phyloP scores from a whole-genome alignment of 805 yeast genomes.

The Ogataea pini region DNA sequence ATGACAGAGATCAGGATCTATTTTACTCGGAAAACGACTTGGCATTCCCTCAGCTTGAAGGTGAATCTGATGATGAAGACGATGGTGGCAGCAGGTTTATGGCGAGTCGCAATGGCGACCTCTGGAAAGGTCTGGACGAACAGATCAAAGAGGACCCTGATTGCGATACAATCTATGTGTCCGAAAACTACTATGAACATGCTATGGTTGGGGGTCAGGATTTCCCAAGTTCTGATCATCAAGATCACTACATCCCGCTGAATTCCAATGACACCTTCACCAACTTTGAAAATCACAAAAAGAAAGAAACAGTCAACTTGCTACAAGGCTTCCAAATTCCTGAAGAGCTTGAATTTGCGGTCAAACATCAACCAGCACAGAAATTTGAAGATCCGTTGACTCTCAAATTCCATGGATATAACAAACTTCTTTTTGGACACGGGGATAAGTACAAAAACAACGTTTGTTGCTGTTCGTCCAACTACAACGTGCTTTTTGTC shows the following conservation, averaged over 20 bases:
- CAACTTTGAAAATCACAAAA: constrained; percentile 36
- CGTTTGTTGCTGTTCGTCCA: constrained; percentile 29
- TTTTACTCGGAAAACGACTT: constrained; percentile 19
- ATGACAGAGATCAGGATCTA: constrained; percentile 19
- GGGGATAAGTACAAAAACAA: constrained; percentile 46
- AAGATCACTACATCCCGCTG: constrained; percentile 25
- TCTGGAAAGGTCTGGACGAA: neutral
- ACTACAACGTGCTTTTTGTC: constrained; percentile 27
- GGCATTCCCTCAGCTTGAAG: constrained; percentile 22
- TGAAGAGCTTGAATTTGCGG: constrained; percentile 25
- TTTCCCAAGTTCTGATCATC: constrained; percentile 7
- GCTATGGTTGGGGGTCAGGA: constrained; percentile 17
- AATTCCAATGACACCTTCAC: constrained; percentile 35
- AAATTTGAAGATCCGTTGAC: constrained; percentile 38
- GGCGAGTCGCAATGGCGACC: neutral
- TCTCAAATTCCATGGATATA: constrained; percentile 19
- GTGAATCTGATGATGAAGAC: constrained; percentile 11
- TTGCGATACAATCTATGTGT: constrained; percentile 15
- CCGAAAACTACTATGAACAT: constrained; percentile 20
- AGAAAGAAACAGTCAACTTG: constrained; percentile 15
- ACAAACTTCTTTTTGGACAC: constrained; percentile 25
- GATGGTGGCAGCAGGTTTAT: neutral
- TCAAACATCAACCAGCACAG: constrained; percentile 37
- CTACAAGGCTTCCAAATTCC: constrained; percentile 20
- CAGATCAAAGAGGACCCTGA: constrained; percentile 9